A percentile compares a stretch with the other conserved stretches of the same genome.
Evolutionary conservation across 331 rosid species (phyloP).

Genomic region (Pyracantha coccinea): DNA sequence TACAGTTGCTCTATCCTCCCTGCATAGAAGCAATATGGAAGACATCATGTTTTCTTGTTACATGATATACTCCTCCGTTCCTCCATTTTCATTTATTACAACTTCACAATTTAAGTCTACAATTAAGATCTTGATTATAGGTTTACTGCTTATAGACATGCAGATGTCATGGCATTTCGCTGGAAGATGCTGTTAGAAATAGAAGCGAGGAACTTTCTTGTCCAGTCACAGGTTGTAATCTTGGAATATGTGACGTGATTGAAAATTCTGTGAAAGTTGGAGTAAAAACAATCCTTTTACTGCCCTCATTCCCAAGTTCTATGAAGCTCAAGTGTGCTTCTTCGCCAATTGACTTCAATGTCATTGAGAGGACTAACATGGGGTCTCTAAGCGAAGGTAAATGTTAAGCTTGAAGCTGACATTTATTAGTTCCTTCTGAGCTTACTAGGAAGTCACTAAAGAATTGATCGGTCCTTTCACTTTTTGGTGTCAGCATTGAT

Average conservation of each 20-base stretch:
- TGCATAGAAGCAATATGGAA: neutral
- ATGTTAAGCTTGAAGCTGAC: conserved; percentile 15
- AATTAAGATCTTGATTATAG: conserved; percentile 6
- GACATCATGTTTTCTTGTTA: neutral
- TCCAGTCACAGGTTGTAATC: conserved; percentile 50
- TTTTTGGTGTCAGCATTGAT: neutral
- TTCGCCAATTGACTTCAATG: conserved; percentile 47
- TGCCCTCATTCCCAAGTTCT: conserved; percentile 46
- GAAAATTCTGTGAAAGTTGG: conserved; percentile 41
- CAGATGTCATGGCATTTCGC: conserved; percentile 66
- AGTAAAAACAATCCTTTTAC: conserved; percentile 47
- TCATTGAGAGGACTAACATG: conserved; percentile 54
- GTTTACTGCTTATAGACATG: conserved; percentile 44
- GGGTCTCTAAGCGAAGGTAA: conserved; percentile 62
- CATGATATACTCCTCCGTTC: neutral
- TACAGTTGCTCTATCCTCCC: neutral
- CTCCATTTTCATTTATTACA: neutral
- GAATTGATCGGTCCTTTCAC: neutral
- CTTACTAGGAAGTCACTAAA: neutral
- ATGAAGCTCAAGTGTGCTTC: conserved; percentile 28
- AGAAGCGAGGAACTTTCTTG: conserved; percentile 31
- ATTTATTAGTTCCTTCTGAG: neutral
- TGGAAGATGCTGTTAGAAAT: conserved; percentile 29
- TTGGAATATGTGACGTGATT: conserved; percentile 35
- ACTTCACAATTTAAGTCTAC: neutral